Evolutionary conservation across 1,139 yeast species (phyloP), one percentile per base, ranked within the genome.

Genomic region (Pneumocystis carinii): DNA sequence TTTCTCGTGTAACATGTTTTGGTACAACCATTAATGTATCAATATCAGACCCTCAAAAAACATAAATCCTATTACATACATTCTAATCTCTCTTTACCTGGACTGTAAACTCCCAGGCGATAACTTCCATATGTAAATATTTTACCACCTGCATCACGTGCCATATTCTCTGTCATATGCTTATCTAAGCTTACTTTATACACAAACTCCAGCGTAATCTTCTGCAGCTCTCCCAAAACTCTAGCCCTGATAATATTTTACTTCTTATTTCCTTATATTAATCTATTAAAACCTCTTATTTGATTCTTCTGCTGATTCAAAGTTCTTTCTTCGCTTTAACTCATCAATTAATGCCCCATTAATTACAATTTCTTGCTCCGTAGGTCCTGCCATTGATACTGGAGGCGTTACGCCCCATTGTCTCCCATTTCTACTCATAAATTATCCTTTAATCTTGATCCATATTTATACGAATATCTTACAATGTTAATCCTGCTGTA

Each of bases 131-230:
- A 92, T 0, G 97, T 90, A 72, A 90, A 92, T 15, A 94, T 82
- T 74, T 94, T 94, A 19, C 98, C 98, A 55, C 98, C 98, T 0
- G 97, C 95, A 73, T 92, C 98, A 66, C 77, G 81, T 0, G 98
- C 96, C 96, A 92, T 90, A 4, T 97, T 96, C 66, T 92, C 97
- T 39, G 92, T 83, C 97, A 92, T 90, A 71, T 92, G 90, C 71
- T 86, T 88, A 66, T 79, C 82, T 67, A 81, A 78, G 1, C 95
- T 86, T 10, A 90, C 97, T 10, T 76, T 81, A 70, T 83, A 86
- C 1, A 92, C 98, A 74, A 92, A 90, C 67, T 86, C 88, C 69
- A 85, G 81, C 0, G 86, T 81, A 71, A 92, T 72, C 67, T 81
- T 80, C 72, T 92, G 97, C 65, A 92, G 73, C 3, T 80, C 76